Evolutionary conservation across 495 filamentous ascomycete species (phyloP).

Genomic region (Aspergillus sclerotioniger): DNA sequence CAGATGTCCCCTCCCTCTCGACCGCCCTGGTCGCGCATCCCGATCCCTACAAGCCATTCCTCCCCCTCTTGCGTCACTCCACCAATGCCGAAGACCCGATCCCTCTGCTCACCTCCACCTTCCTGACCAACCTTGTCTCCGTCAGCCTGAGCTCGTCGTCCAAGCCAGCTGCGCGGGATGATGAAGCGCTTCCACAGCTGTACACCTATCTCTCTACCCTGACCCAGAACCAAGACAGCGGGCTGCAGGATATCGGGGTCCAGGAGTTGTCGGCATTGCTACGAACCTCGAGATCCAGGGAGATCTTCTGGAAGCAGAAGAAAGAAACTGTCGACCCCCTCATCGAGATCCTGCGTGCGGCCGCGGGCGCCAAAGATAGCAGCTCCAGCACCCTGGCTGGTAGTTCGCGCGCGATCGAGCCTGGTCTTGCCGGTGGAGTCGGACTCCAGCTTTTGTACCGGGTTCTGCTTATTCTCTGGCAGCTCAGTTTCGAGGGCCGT

Average conservation of each 20-base stretch:
- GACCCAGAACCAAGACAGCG: constrained; percentile 77
- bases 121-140: constrained; percentile 79
- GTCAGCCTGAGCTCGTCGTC: constrained; percentile 57
- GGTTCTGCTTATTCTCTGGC: constrained; percentile 89
- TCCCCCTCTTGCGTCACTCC: constrained; percentile 80
- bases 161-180: constrained; percentile 55
- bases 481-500: constrained; percentile 86
- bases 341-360: constrained; percentile 76
- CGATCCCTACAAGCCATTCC: constrained; percentile 78
- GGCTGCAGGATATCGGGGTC: constrained; percentile 92
- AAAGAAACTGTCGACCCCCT: constrained; percentile 80
- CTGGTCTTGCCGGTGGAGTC: constrained; percentile 72
- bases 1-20: constrained; percentile 76
- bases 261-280: constrained; percentile 87
- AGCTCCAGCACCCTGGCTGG: constrained; percentile 66
- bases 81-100: constrained; percentile 80
- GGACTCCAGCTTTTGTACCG: constrained; percentile 94
- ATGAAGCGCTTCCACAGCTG: constrained; percentile 80
- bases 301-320: constrained; percentile 84
- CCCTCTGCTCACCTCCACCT: constrained; percentile 83
- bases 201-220: constrained; percentile 80
- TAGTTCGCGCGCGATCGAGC: constrained; percentile 61
- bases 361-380: constrained; percentile 68
- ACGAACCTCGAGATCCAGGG: constrained; percentile 68
- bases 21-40: constrained; percentile 70